phyloP scores from a whole-genome alignment of 371 early-diverging fungal genomes.

The Aphelidium insulamus region DNA sequence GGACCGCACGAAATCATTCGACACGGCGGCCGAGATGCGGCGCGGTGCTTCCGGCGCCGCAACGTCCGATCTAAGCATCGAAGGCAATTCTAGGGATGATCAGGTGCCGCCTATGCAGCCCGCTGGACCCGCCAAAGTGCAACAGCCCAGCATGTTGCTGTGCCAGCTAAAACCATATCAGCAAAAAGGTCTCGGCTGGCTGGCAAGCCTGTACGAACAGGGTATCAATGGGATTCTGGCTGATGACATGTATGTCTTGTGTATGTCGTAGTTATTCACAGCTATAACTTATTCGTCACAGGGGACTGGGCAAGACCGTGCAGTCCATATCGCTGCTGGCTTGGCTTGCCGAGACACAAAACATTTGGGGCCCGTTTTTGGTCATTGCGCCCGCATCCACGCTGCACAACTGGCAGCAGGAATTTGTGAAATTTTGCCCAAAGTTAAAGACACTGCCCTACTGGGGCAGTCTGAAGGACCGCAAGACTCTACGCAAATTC shows the following conservation, averaged over 20 bases:
- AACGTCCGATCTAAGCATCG: too few species aligned
- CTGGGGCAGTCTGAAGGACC: constrained; percentile 78
- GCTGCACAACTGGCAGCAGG: constrained; percentile 94
- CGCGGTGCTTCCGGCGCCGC: too few species aligned
- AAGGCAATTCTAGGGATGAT: too few species aligned
- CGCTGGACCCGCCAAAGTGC: constrained; percentile 24
- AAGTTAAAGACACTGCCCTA: constrained; percentile 67
- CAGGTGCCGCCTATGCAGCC: too few species aligned
- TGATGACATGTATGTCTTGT: constrained; percentile 80
- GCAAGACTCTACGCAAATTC: constrained; percentile 63
- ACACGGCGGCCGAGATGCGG: not conserved
- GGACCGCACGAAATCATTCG: not conserved
- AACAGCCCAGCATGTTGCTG: constrained; percentile 71
- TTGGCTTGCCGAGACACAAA: constrained; percentile 60
- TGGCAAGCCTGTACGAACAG: constrained; percentile 83
- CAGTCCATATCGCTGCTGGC: constrained; percentile 88
- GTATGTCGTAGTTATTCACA: not conserved
- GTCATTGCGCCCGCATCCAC: constrained; percentile 91
- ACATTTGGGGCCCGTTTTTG: constrained; percentile 89
- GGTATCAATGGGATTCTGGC: constrained; percentile 95
- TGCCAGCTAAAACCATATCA: constrained; percentile 84
- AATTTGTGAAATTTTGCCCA: constrained; percentile 76
- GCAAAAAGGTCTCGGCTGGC: constrained; percentile 96
- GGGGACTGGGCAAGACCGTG: constrained; percentile 80
- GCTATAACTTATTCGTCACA: constrained; percentile 13